These are phyloP conservation scores for Aspergillus fumigatiaffinis DNA, from an alignment of 2,329 filamentous ascomycete genomes.

Conservation along the genomic window DNA sequence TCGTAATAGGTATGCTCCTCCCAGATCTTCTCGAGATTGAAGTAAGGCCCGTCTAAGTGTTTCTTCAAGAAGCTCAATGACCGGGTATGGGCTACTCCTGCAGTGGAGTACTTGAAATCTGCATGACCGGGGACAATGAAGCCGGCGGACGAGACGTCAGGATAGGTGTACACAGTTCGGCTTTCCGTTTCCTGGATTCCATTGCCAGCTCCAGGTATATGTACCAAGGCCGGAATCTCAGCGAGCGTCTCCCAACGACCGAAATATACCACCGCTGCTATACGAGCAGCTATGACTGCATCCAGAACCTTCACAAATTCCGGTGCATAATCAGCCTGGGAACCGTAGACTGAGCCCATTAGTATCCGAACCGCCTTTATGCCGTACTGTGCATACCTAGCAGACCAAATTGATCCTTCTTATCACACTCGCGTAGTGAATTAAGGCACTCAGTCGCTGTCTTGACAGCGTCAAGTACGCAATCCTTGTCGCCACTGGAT, in stretches of 20 bases:
- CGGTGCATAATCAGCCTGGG: conserved; percentile 18
- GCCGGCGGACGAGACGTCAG: conserved; percentile 38
- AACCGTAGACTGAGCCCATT: conserved; percentile 22
- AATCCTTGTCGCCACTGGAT: conserved; percentile 9
- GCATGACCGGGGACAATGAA: conserved; percentile 51
- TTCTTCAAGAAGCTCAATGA: conserved; percentile 63
- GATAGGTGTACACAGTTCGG: conserved; percentile 39
- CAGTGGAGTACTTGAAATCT: conserved; percentile 52
- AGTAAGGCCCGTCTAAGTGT: conserved; percentile 59
- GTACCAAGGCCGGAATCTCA: conserved; percentile 11
- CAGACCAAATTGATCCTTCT: conserved; percentile 15
- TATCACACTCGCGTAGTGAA: conserved; percentile 23
- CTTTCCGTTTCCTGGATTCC: background rate
- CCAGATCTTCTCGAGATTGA: conserved; percentile 75
- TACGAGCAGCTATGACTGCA: background rate
- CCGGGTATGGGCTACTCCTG: conserved; percentile 63
- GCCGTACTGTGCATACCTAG: conserved; percentile 13
- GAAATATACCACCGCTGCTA: conserved; percentile 15
- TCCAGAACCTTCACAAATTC: conserved; percentile 10
- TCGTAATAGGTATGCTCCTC: conserved; percentile 72
- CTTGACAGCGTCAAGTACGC: conserved; percentile 7
- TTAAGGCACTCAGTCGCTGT: conserved; percentile 12
- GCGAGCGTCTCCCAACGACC: conserved; percentile 12
- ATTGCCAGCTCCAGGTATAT: conserved; percentile 9
- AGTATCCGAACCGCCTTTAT: background rate